Base-by-base conservation (phyloP, 2,329 filamentous ascomycete genomes). In the Amylocarpus encephaloides region DNA sequence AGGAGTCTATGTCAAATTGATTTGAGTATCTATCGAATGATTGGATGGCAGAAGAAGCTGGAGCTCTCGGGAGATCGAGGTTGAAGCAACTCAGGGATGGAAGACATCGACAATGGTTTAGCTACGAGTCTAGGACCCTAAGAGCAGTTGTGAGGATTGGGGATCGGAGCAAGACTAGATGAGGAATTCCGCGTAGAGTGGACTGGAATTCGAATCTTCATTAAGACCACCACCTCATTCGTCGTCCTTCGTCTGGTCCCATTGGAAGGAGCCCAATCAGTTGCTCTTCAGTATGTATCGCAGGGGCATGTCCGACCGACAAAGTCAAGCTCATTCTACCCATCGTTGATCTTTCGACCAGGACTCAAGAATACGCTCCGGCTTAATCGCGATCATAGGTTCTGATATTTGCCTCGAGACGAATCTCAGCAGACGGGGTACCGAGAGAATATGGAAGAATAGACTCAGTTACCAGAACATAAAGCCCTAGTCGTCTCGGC, bases 321-420 rank as follows among this genome's bases (percentile, higher is more conserved):
- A 87, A 88, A 95, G 88, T 95, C 91, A 95, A 95, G 80, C 88
- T 75, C 78, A 83, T 81, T 85, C 88, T 86, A 95, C 82, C 84
- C 88, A 86, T 82, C 82, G 75, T 71, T 68, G 68, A 75, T 80
- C 86, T 94, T 73, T 95, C 87, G 74, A 80, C 72, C 72, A 74
- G 75, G 82, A 78, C 82, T 83, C 88, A 84, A 91, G 82, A 83
- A 85, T 83, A 80, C 81, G 88, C 90, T 95, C 91, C 91, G 90
- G 91, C 91, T 96, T 95, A 95, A 93, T 95, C 85, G 88, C 85
- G 87, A 88, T 88, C 86, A 65, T 46, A 48, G 43, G 53, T 54
- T 49, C 79, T 80, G 68, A 70, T 95, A 79, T 95, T 76, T 85
- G 90, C 89, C 88, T 79, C 44, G 43, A 46, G 70, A 40, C 18